phyloP scores from a whole-genome alignment of 495 filamentous ascomycete genomes.

The Neurospora sp. region DNA sequence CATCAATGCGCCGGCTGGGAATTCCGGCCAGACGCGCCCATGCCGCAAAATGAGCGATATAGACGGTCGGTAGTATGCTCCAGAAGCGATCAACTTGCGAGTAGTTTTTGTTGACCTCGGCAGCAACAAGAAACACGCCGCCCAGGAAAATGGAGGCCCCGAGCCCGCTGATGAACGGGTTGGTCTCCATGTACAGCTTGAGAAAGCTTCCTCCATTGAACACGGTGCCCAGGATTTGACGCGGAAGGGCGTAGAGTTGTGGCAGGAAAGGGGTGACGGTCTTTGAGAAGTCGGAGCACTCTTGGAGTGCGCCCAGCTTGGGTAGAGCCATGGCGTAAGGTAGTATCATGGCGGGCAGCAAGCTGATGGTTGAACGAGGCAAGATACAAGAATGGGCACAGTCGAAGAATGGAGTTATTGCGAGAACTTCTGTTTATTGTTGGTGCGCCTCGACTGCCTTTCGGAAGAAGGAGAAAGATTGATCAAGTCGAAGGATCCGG shows the following conservation, averaged over 20 bases:
- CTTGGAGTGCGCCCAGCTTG: slow-evolving; percentile 51
- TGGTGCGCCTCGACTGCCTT: not conserved
- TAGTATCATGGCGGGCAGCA: not conserved
- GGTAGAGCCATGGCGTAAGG: slow-evolving; percentile 54
- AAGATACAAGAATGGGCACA: not conserved
- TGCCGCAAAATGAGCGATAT: slow-evolving; percentile 73
- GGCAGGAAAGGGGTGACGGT: slow-evolving; percentile 67
- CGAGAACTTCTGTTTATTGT: not conserved
- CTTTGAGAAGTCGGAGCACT: slow-evolving; percentile 61
- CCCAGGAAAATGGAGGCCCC: slow-evolving; percentile 59
- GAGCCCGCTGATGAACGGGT: slow-evolving; percentile 72
- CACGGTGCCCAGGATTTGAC: slow-evolving; percentile 43
- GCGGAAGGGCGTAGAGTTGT: slow-evolving; percentile 65
- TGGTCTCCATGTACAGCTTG: slow-evolving; percentile 73
- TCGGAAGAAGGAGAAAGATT: not conserved
- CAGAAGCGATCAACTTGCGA: slow-evolving; percentile 90
- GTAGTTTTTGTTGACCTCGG: slow-evolving; percentile 85
- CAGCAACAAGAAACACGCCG: slow-evolving; percentile 56
- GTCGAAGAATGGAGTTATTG: not conserved
- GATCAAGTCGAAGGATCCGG: not conserved
- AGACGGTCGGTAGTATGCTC: slow-evolving; percentile 80
- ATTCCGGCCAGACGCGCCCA: slow-evolving; percentile 71
- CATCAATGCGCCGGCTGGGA: slow-evolving; percentile 63
- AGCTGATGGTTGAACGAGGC: not conserved
- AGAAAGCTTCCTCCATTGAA: slow-evolving; percentile 44